Evolutionary conservation across 1,139 yeast genomes (phyloP).

Genomic region (Pneumocystis canis): DNA sequence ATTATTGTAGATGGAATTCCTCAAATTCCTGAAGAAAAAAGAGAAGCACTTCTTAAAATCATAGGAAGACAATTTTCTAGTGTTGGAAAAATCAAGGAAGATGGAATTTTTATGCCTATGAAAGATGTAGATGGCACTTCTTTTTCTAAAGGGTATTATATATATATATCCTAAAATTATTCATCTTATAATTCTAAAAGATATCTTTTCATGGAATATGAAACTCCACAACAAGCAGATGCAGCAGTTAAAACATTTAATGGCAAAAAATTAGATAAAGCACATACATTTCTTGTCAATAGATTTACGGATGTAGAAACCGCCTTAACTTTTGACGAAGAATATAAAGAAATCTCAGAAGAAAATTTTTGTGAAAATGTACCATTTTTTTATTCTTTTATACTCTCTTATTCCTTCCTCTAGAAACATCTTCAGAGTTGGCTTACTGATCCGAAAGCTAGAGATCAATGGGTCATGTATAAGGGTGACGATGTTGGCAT

Average conservation of each 20-base stretch:
- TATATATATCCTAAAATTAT: neutral
- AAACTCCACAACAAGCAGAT: slow-evolving; percentile 50
- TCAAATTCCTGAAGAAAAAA: slow-evolving; percentile 79
- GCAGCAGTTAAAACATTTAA: slow-evolving; percentile 68
- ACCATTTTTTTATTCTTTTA: neutral
- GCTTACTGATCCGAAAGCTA: slow-evolving; percentile 77
- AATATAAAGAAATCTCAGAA: slow-evolving; percentile 44
- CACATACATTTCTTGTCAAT: slow-evolving; percentile 79
- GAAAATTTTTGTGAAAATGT: slow-evolving; percentile 24
- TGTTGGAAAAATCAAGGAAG: slow-evolving; percentile 56
- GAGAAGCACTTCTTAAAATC: slow-evolving; percentile 65
- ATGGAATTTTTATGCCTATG: slow-evolving; percentile 65
- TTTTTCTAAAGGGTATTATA: slow-evolving; percentile 10
- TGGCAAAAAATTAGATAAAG: slow-evolving; percentile 83
- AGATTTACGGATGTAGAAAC: slow-evolving; percentile 73
- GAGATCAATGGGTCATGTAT: slow-evolving; percentile 82
- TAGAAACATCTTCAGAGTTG: slow-evolving; percentile 74
- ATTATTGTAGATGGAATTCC: slow-evolving; percentile 94
- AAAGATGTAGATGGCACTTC: slow-evolving; percentile 48
- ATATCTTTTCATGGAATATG: slow-evolving; percentile 73
- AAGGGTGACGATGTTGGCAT: slow-evolving; percentile 69
- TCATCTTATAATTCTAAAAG: slow-evolving; percentile 1
- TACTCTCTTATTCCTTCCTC: slow-evolving; percentile 13
- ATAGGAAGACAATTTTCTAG: slow-evolving; percentile 53
- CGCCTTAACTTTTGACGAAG: slow-evolving; percentile 54